Base-by-base conservation (phyloP, 176 grass and related monocot species). In the Zoysia pacifica region DNA sequence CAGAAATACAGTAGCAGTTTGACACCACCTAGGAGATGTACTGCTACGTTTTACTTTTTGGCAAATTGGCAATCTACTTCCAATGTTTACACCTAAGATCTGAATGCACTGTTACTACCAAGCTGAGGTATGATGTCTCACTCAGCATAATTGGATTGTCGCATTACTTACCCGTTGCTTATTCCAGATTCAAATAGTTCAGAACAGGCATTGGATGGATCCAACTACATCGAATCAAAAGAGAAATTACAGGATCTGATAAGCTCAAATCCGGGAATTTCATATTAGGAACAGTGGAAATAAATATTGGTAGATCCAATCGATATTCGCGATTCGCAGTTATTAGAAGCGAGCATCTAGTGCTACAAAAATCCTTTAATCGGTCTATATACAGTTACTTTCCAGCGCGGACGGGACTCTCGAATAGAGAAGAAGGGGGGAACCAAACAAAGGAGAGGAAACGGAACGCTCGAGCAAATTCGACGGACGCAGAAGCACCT, bases 331-430 rank as follows among this genome's bases (percentile, higher is more conserved):
- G 14, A 20, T 47, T 70, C 54, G 7, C 35, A 28, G 59, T 80
- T 74, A 73, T 67, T 85, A 85, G 48, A 59, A 43, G 37, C 3
- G 67, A 73, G n/a, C 81, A 81, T 75, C 44, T 69, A 80, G 68
- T 5, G 42, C 61, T 66, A 73, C 19, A 58, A 10, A 40, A 51
- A 55, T 79, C 59, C 5, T 73, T 41, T 4, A 47, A 79, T 58
- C 67, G 39, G 9, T 74, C 20, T 86, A 86, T 86, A 81, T 86
- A 86, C 84, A 86, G 61, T 86, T 80, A 4, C 42, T 53, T 74
- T 82, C 46, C 59, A 15, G 6, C 77, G 61, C 28, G 50, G 69
- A 67, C 59, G 28, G 44, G 69, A 54, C 59, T 37, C 67, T 70
- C 13, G 48, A 35, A 74, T 54, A 35, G 55, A 66, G 8, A 0